Percentiles rank a stretch among this genome's conserved stretches.
These are phyloP conservation scores for Asterochloris erici DNA, from an alignment of 139 green algal genomes.

Conservation along the genomic window DNA sequence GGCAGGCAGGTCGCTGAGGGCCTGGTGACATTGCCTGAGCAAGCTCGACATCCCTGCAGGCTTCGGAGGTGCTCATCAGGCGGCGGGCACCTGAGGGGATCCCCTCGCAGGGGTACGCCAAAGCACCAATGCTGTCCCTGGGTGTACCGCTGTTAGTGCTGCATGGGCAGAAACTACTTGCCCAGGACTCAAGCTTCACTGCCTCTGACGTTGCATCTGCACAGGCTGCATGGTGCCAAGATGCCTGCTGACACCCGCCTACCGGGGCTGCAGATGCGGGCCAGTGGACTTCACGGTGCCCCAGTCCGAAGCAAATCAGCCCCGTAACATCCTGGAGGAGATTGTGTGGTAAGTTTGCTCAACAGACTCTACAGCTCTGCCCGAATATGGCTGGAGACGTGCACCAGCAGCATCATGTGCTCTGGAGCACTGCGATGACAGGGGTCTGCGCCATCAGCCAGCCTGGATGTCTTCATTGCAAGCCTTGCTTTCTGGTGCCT, in stretches of 20 bases:
- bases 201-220: not conserved
- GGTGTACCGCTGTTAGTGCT: too few species aligned
- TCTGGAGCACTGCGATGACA: too few species aligned
- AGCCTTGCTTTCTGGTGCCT: too few species aligned
- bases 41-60: not conserved
- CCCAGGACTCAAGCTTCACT: not conserved
- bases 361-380: too few species aligned
- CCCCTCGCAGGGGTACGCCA: constrained; percentile 8
- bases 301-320: constrained; percentile 78
- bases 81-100: constrained; percentile 65
- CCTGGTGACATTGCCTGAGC: too few species aligned
- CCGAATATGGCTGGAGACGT: too few species aligned
- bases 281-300: constrained; percentile 70
- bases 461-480: too few species aligned
- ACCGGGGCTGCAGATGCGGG: constrained; percentile 57
- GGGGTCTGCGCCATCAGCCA: too few species aligned
- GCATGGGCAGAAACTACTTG: too few species aligned
- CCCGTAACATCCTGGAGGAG: constrained; percentile 97
- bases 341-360: constrained; percentile 86
- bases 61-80: constrained; percentile 59
- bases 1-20: too few species aligned
- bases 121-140: too few species aligned
- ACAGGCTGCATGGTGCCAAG: not conserved
- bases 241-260: not conserved
- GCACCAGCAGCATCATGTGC: too few species aligned